These are phyloP conservation scores for Blastobotrys parvus DNA, from an alignment of 805 yeast genomes.

Conservation along the genomic window DNA sequence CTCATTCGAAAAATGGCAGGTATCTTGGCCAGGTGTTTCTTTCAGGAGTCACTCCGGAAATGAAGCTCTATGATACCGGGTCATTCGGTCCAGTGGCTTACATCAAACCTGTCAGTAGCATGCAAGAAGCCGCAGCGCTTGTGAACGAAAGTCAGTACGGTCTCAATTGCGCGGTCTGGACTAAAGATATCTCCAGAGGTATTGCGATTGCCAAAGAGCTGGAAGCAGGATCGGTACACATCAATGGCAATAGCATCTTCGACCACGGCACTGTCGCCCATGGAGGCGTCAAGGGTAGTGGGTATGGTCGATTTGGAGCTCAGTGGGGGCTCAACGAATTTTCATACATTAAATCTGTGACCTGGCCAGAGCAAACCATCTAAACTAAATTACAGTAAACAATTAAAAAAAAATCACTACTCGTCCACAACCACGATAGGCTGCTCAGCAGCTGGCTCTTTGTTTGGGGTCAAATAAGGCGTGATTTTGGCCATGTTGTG, in stretches of 20 bases:
- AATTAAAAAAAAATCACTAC: no score
- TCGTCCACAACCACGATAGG: no score
- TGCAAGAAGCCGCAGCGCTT: constrained; percentile 56
- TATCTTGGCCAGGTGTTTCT: constrained; percentile 24
- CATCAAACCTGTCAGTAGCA: constrained; percentile 53
- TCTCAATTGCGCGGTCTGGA: constrained; percentile 73
- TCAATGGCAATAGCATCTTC: constrained; percentile 37
- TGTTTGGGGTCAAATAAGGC: no score
- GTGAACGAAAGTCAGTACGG: constrained; percentile 70
- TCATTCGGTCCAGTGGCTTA: constrained; percentile 76
- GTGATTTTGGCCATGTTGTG: no score
- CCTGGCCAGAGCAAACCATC: constrained; percentile 2
- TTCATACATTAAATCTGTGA: constrained; percentile 44
- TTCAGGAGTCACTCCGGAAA: constrained; percentile 50
- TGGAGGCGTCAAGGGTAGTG: constrained; percentile 63
- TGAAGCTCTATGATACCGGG: constrained; percentile 63
- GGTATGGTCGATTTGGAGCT: constrained; percentile 67
- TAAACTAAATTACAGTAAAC: background rate
- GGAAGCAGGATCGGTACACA: constrained; percentile 77
- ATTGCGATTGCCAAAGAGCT: constrained; percentile 56
- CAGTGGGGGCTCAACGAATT: constrained; percentile 61
- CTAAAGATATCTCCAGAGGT: constrained; percentile 54
- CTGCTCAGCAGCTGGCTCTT: no score
- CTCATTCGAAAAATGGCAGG: background rate
- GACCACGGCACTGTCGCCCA: constrained; percentile 15